Evolutionary conservation across 208 protist species (phyloP).

Genomic region (Vickermania ingenoplastis): DNA sequence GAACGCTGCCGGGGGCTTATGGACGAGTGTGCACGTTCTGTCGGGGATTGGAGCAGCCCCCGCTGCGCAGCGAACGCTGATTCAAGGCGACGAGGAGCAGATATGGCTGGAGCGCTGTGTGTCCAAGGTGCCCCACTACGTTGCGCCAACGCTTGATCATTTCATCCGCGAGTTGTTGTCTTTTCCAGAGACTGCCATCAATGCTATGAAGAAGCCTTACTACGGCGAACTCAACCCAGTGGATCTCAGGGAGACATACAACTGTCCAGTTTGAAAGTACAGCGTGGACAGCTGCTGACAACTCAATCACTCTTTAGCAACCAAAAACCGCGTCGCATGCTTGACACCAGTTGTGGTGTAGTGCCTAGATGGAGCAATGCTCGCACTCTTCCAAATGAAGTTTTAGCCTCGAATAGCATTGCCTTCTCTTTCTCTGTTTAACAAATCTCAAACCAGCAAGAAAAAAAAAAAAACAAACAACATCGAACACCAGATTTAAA

Average conservation of each 20-base stretch:
- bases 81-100: constrained; percentile 45
- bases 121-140: constrained; percentile 64
- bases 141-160: constrained; percentile 80
- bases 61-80: constrained; percentile 42
- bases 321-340: not conserved
- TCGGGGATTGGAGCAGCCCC: constrained; percentile 55
- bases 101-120: constrained; percentile 59
- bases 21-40: constrained; percentile 75
- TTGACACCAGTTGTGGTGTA: too few species aligned
- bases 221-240: constrained; percentile 73
- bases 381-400: too few species aligned
- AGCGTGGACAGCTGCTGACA: not conserved
- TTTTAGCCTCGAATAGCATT: too few species aligned
- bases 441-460: too few species aligned
- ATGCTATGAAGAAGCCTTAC: constrained; percentile 56
- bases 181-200: constrained; percentile 52
- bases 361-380: too few species aligned
- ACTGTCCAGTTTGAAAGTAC: too few species aligned
- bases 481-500: too few species aligned
- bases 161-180: constrained; percentile 78
- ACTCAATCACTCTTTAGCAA: not conserved
- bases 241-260: constrained; percentile 52
- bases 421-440: too few species aligned
- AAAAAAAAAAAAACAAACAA: too few species aligned
- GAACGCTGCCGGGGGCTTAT: constrained; percentile 59